A percentile compares a stretch with the other conserved stretches of the same genome.
Evolutionary conservation across 345 rosid genomes (phyloP).

Genomic region (Brassica nigra): DNA sequence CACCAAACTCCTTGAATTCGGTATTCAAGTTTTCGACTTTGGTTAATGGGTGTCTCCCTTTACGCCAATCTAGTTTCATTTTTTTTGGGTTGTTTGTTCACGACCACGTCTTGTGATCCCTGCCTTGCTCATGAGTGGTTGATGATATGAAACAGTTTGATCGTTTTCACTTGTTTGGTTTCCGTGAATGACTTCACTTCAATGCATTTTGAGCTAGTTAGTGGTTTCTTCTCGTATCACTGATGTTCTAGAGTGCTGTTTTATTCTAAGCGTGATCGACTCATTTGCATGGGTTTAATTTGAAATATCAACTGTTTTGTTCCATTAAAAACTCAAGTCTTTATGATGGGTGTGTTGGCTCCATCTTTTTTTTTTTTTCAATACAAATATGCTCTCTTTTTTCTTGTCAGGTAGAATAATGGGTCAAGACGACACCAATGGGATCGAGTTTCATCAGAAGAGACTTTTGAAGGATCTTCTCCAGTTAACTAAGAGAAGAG

Average conservation of each 20-base stretch:
- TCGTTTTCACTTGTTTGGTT: constrained; percentile 11
- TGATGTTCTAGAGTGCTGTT: neutral
- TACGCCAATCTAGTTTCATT: constrained; percentile 27
- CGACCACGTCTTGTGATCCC: neutral
- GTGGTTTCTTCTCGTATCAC: too few species aligned
- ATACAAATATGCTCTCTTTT: neutral
- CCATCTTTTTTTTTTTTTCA: neutral
- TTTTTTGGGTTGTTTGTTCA: neutral
- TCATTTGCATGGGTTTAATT: neutral
- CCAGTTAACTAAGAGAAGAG: constrained; percentile 72
- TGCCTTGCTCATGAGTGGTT: neutral
- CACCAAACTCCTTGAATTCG: neutral
- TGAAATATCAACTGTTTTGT: neutral
- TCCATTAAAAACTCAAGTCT: neutral
- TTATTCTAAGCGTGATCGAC: neutral
- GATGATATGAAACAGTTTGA: constrained; percentile 26
- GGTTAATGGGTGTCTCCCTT: constrained; percentile 32
- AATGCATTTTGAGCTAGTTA: neutral
- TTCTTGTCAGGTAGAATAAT: constrained; percentile 37
- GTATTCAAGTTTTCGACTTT: constrained; percentile 26
- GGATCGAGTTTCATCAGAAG: constrained; percentile 58
- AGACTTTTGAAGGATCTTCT: constrained; percentile 81
- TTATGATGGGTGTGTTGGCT: neutral
- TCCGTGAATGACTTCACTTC: neutral
- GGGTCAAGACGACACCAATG: constrained; percentile 54